Percentiles rank a stretch among this genome's conserved stretches.
These are phyloP conservation scores for Kwoniella sp. DNA, from an alignment of 768 basidiomycete species.

Conservation along the genomic window DNA sequence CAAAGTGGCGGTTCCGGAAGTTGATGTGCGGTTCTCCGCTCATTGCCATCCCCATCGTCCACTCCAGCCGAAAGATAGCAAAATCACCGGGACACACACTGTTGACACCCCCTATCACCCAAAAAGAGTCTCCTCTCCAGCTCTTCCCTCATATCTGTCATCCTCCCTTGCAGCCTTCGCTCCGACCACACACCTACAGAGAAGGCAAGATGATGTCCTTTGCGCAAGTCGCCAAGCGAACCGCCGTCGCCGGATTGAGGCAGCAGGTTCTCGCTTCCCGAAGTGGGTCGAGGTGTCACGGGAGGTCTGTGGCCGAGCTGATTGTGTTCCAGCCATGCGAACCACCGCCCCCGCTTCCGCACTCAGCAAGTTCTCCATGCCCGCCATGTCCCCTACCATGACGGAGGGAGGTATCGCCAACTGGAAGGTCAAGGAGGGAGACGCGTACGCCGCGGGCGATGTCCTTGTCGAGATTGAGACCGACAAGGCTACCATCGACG, in stretches of 20 bases:
- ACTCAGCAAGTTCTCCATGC: conserved; percentile 86
- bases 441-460: conserved; percentile 80
- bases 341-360: conserved; percentile 72
- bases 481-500: conserved; percentile 99
- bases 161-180: no score
- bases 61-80: no score
- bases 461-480: conserved; percentile 98
- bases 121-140: no score
- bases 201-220: conserved; percentile 40
- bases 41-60: no score
- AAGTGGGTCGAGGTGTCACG: no score
- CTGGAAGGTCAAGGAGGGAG: conserved; percentile 98
- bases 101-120: no score
- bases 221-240: conserved; percentile 39
- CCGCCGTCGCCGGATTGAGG: conserved; percentile 27
- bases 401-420: conserved; percentile 95
- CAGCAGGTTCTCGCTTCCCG: conserved; percentile 32
- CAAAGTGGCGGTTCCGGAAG: no score
- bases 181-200: not conserved
- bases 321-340: conserved; percentile 73
- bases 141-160: no score
- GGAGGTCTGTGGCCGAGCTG: no score
- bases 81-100: no score
- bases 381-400: conserved; percentile 99
- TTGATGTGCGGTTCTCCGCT: no score